These are phyloP conservation scores for Hanseniaspora uvarum DNA, from an alignment of 1,139 yeast species.

Conservation along the genomic window DNA sequence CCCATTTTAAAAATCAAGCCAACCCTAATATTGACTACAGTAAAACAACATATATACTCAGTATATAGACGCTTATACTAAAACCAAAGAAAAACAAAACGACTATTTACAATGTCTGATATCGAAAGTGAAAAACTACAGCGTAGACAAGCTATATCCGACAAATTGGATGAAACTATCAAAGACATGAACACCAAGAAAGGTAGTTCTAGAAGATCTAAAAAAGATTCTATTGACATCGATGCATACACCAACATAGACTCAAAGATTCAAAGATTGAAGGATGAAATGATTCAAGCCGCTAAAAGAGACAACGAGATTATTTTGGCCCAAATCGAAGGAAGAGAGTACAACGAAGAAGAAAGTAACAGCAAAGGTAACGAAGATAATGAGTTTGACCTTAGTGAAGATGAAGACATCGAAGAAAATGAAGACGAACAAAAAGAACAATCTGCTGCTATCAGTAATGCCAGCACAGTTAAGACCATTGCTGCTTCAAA, in stretches of 20 bases:
- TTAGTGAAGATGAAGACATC: slow-evolving; percentile 28
- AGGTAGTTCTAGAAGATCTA: slow-evolving; percentile 59
- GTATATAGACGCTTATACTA: too few relatives aligned
- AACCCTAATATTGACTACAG: too few relatives aligned
- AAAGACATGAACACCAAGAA: slow-evolving; percentile 46
- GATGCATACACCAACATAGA: slow-evolving; percentile 39
- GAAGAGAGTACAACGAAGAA: slow-evolving; percentile 14
- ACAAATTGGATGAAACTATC: slow-evolving; percentile 70
- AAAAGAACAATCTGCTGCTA: slow-evolving; percentile 16
- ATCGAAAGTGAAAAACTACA: slow-evolving; percentile 36
- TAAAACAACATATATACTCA: too few relatives aligned
- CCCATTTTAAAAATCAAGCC: too few relatives aligned
- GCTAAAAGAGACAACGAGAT: slow-evolving; percentile 86
- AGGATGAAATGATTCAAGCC: slow-evolving; percentile 86
- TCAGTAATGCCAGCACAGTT: slow-evolving; percentile 32
- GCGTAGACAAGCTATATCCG: slow-evolving; percentile 64
- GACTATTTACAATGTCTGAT: slow-evolving; percentile 12
- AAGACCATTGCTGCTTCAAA: slow-evolving; percentile 59
- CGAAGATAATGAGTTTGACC: too few relatives aligned
- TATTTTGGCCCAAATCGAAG: slow-evolving; percentile 41
- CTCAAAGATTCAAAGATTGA: slow-evolving; percentile 69
- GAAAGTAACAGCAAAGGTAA: slow-evolving; percentile 37
- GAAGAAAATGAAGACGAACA: slow-evolving; percentile 30
- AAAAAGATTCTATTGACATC: slow-evolving; percentile 86
- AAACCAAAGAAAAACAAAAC: too few relatives aligned